Evolutionary conservation across 495 filamentous ascomycete species (phyloP).

Genomic region (Entonaema liquescens): DNA sequence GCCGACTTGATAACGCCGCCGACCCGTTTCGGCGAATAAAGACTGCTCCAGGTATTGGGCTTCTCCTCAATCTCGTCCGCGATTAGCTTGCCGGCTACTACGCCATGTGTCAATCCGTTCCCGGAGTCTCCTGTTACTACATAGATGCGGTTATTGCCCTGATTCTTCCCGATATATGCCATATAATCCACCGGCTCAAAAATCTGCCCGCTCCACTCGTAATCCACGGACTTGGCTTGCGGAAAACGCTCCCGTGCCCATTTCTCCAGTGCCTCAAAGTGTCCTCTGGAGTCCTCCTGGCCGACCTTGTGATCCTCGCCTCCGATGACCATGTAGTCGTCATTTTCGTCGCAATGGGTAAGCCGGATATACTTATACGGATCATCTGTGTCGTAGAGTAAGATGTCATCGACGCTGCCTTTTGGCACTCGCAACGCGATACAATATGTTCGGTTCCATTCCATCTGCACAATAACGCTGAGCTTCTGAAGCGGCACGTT

Average conservation of each 20-base stretch:
- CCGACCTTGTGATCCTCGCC: constrained; percentile 70
- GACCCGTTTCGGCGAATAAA: constrained; percentile 60
- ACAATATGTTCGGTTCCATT: constrained; percentile 64
- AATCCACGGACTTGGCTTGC: constrained; percentile 58
- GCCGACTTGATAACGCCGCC: constrained; percentile 47
- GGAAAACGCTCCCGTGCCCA: constrained; percentile 65
- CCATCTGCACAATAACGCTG: constrained; percentile 58
- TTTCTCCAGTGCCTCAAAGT: constrained; percentile 57
- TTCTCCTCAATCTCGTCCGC: constrained; percentile 62
- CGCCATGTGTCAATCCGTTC: constrained; percentile 67
- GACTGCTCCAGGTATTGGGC: constrained; percentile 56
- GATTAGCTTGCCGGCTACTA: constrained; percentile 61
- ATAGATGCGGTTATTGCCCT: constrained; percentile 59
- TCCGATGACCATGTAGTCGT: constrained; percentile 67
- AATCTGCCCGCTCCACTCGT: constrained; percentile 67
- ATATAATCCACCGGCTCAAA: constrained; percentile 65
- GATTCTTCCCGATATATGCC: constrained; percentile 65
- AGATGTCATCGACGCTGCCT: constrained; percentile 58
- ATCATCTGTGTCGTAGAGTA: constrained; percentile 65
- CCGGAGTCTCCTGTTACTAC: constrained; percentile 67
- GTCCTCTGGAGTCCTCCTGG: constrained; percentile 55
- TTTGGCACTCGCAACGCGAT: constrained; percentile 65
- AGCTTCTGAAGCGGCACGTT: constrained; percentile 65
- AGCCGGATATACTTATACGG: constrained; percentile 63
- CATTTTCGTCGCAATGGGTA: constrained; percentile 59